A percentile compares a stretch with the other conserved stretches of the same genome.
Evolutionary conservation across 768 basidiomycete species (phyloP).

Genomic region (Mycena sanguinolenta): DNA sequence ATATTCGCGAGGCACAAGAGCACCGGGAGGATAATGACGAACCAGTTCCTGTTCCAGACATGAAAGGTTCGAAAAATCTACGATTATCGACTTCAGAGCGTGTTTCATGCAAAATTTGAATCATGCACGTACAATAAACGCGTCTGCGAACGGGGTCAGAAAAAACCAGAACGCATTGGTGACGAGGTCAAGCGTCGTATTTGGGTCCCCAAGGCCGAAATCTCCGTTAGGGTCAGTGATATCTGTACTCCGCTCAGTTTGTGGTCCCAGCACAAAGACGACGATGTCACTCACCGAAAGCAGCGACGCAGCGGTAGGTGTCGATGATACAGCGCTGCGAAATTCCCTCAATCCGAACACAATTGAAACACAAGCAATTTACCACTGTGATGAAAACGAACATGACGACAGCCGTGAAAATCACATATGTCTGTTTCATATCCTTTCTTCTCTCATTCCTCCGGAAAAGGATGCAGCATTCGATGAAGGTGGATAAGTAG

Average conservation of each 20-base stretch:
- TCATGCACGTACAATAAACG: neutral
- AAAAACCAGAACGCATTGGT: neutral
- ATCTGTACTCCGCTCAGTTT: neutral
- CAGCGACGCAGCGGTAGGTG: neutral
- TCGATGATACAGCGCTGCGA: slow-evolving; percentile 6
- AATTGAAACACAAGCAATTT: neutral
- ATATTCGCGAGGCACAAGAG: neutral
- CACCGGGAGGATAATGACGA: neutral
- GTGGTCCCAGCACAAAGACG: neutral
- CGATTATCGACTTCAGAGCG: too few species aligned
- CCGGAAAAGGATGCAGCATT: neutral
- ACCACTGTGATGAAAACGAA: slow-evolving; percentile 6
- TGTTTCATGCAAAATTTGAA: too few species aligned
- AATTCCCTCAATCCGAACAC: neutral
- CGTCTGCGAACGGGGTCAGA: neutral
- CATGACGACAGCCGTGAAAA: neutral
- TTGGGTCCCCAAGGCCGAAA: neutral
- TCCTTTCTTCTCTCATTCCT: neutral
- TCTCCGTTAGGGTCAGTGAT: neutral
- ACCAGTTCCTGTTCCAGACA: slow-evolving; percentile 2
- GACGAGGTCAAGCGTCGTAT: neutral
- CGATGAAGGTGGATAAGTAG: neutral
- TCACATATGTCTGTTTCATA: neutral
- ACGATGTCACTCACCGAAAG: neutral
- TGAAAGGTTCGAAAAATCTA: slow-evolving; percentile 4